Evolutionary conservation across 768 basidiomycete genomes (phyloP).

Genomic region (Suillus alpinus): DNA sequence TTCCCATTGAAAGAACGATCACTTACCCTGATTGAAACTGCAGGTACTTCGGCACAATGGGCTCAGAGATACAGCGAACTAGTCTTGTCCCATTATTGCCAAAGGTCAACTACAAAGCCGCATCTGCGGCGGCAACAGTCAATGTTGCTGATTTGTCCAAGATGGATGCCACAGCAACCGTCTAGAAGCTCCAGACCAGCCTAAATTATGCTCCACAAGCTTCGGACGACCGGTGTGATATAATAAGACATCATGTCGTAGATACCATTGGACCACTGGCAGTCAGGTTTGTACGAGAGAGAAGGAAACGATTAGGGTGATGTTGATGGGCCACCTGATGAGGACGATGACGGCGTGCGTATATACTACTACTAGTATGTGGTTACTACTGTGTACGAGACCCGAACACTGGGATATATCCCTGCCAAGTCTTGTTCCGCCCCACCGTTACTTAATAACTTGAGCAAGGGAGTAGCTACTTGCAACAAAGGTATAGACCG

Average conservation of each 20-base stretch:
- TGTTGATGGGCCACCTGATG: no score
- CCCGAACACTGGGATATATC: no score
- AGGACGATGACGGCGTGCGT: no score
- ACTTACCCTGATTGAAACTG: neutral
- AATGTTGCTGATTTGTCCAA: neutral
- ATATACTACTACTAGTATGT: no score
- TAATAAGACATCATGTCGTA: neutral
- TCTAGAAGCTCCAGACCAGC: neutral
- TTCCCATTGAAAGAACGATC: neutral
- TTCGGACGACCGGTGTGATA: neutral
- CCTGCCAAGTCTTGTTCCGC: no score
- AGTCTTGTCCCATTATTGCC: constrained; percentile 10
- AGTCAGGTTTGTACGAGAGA: no score
- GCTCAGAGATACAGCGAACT: constrained; percentile 20
- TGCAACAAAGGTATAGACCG: no score
- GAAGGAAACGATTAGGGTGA: no score
- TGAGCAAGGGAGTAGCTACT: no score
- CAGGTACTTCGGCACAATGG: constrained; percentile 29
- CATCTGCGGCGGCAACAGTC: neutral
- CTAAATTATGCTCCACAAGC: neutral
- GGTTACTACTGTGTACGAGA: no score
- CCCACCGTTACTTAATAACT: no score
- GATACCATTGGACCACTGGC: no score
- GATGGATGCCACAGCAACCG: neutral
- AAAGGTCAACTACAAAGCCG: neutral